phyloP scores from a whole-genome alignment of 2,329 filamentous ascomycete species.

The Pestalotiopsis sp. region DNA sequence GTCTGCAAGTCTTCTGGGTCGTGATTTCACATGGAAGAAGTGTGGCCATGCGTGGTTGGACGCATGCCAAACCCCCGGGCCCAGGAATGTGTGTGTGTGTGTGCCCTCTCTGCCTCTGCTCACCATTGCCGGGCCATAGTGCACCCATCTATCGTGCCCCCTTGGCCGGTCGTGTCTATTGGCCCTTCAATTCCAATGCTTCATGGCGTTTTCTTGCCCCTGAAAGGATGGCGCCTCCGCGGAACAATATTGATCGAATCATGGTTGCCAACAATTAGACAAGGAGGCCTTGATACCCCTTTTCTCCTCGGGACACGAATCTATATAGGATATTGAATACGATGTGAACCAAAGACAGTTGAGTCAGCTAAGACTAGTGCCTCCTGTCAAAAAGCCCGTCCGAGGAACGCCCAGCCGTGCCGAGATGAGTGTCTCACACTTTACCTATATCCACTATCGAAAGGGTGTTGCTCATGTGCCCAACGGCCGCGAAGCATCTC shows the following conservation, averaged over 20 bases:
- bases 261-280: neutral
- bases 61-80: neutral
- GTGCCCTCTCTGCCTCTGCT: neutral
- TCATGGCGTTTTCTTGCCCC: neutral
- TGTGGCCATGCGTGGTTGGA: neutral
- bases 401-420: neutral
- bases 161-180: neutral
- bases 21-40: neutral
- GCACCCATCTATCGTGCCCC: neutral
- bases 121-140: neutral
- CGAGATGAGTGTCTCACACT: slow-evolving; percentile 9
- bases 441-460: neutral
- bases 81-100: neutral
- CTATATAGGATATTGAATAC: neutral
- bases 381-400: neutral
- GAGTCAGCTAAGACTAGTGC: neutral
- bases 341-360: neutral
- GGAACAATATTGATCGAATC: neutral
- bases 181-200: neutral
- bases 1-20: neutral
- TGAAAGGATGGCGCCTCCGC: neutral
- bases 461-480: neutral
- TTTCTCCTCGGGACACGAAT: neutral
- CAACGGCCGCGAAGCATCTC: neutral
- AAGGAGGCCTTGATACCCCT: neutral